Evolutionary conservation across 2,329 filamentous ascomycete species (phyloP).

Genomic region (Laburnicola sp.): DNA sequence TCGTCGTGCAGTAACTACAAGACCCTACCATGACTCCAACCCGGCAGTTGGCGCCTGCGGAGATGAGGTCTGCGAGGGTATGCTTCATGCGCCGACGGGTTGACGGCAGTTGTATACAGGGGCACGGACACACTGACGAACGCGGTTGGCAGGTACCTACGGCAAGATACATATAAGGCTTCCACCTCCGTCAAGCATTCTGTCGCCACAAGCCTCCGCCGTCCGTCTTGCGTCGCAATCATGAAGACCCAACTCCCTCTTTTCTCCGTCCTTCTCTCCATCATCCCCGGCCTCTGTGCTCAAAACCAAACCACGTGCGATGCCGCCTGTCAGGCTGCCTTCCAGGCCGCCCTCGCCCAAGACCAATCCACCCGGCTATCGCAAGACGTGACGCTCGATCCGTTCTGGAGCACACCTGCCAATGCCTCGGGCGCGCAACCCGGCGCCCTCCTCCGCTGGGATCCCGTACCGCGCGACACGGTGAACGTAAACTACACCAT

Average conservation of each 20-base stretch:
- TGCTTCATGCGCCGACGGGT: too few species aligned
- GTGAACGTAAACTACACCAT: conserved; percentile 21
- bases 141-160: too few species aligned
- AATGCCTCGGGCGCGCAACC: conserved; percentile 19
- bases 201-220: too few species aligned
- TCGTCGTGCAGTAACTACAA: too few species aligned
- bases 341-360: background rate
- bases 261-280: background rate
- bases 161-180: too few species aligned
- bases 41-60: too few species aligned
- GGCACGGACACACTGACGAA: too few species aligned
- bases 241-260: background rate
- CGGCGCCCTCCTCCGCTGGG: conserved; percentile 24
- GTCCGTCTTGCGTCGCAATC: too few species aligned
- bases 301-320: conserved; percentile 3
- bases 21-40: too few species aligned
- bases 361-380: conserved; percentile 5
- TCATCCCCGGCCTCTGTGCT: background rate
- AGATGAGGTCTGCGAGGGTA: too few species aligned
- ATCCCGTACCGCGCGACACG: conserved; percentile 14
- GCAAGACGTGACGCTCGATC: conserved; percentile 14
- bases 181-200: too few species aligned
- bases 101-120: too few species aligned
- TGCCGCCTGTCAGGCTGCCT: conserved; percentile 4
- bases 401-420: conserved; percentile 22